A percentile compares a stretch with the other conserved stretches of the same genome.
Evolutionary conservation across 2,329 filamentous ascomycete species (phyloP).

Genomic region (Xylariaceae sp.): DNA sequence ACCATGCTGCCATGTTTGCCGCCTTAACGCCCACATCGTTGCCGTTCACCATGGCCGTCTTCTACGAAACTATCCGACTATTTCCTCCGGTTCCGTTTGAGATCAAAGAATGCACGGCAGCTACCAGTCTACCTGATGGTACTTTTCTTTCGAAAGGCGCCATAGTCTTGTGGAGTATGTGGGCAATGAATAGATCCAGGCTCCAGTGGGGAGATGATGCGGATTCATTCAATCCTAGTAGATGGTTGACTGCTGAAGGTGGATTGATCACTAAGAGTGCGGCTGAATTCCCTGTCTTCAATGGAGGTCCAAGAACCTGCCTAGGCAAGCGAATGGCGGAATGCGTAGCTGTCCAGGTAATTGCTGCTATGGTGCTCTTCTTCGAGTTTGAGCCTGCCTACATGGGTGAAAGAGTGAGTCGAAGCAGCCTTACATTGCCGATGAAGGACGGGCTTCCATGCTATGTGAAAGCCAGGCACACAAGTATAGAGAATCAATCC

Average conservation of each 20-base stretch:
- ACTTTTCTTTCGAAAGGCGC: conserved; percentile 52
- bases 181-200: conserved; percentile 58
- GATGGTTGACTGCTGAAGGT: conserved; percentile 48
- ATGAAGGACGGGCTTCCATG: conserved; percentile 59
- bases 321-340: conserved; percentile 64
- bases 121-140: conserved; percentile 55
- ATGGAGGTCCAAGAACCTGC: conserved; percentile 58
- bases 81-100: conserved; percentile 65
- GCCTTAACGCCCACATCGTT: conserved; percentile 40
- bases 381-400: conserved; percentile 50
- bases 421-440: conserved; percentile 59
- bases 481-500: too few relatives aligned
- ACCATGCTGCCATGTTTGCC: conserved; percentile 24
- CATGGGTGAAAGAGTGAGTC: conserved; percentile 48
- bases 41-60: conserved; percentile 58
- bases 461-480: too few relatives aligned
- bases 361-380: conserved; percentile 43
- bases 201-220: conserved; percentile 55
- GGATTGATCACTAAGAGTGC: conserved; percentile 43
- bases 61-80: conserved; percentile 58
- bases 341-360: conserved; percentile 52
- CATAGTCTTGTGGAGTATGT: conserved; percentile 60
- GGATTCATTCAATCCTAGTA: conserved; percentile 51
- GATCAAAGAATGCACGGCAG: conserved; percentile 54
- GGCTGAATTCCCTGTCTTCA: conserved; percentile 61